These are phyloP conservation scores for Trametes gibbosa DNA, from an alignment of 768 basidiomycete genomes.

Conservation along the genomic window DNA sequence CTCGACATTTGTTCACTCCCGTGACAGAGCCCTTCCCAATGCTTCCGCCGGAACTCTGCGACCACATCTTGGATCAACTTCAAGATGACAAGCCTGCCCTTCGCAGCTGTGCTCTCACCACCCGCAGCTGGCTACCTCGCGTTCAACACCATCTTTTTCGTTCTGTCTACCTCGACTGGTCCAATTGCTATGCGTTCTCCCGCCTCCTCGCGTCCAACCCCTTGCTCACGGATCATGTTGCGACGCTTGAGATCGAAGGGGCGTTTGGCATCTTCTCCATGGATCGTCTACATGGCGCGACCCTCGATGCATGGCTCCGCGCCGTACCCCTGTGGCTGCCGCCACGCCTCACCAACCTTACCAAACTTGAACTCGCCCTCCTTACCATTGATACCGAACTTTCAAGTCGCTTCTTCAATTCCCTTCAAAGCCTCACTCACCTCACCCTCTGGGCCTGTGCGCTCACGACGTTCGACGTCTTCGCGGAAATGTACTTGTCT, in stretches of 20 bases:
- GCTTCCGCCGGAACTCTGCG: constrained; percentile 19
- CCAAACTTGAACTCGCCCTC: constrained; percentile 16
- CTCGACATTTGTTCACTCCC: not conserved
- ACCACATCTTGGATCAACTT: constrained; percentile 19
- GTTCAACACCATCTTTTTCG: constrained; percentile 17
- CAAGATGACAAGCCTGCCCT: constrained; percentile 19
- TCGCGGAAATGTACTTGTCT: constrained; percentile 9
- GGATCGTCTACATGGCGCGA: constrained; percentile 15
- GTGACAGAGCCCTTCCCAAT: not conserved
- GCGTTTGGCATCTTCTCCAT: constrained; percentile 18
- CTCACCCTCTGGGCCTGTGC: constrained; percentile 17
- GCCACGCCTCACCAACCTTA: constrained; percentile 5
- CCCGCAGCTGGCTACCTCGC: constrained; percentile 11
- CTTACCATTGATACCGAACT: constrained; percentile 11
- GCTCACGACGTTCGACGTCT: constrained; percentile 14
- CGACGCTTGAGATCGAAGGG: constrained; percentile 15
- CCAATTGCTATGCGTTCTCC: constrained; percentile 14
- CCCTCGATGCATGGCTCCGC: constrained; percentile 18
- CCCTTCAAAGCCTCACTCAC: constrained; percentile 1
- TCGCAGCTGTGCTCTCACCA: constrained; percentile 14
- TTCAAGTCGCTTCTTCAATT: constrained; percentile 7
- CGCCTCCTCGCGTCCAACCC: constrained; percentile 10
- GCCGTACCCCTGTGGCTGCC: constrained; percentile 6
- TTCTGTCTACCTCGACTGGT: constrained; percentile 19
- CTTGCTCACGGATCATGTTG: constrained; percentile 1